phyloP scores from a whole-genome alignment of 306 rosid genomes.

The Comarum palustre region DNA sequence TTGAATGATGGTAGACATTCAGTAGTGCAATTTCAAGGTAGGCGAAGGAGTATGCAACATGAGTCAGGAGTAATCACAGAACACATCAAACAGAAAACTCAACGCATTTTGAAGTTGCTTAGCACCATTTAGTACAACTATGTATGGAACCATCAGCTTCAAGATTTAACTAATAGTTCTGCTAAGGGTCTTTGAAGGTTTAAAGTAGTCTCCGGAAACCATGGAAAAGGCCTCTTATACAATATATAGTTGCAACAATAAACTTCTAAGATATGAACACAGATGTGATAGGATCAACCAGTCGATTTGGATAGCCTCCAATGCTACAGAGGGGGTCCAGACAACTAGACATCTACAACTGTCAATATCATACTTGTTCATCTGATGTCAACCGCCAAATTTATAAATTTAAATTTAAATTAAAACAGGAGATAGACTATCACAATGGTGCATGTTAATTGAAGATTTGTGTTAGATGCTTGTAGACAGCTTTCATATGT shows the following conservation, averaged over 20 bases:
- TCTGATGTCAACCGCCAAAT: background rate
- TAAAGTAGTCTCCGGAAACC: background rate
- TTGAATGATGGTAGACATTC: conserved; percentile 12
- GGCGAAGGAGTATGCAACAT: conserved; percentile 7
- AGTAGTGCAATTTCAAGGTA: background rate
- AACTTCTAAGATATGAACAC: background rate
- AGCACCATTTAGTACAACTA: background rate
- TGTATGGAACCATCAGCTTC: background rate
- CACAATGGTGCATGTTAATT: background rate
- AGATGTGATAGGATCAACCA: conserved; percentile 4
- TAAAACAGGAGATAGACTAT: background rate
- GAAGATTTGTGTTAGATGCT: background rate
- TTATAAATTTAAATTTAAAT: too few relatives aligned
- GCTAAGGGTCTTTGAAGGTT: background rate
- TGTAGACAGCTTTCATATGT: background rate
- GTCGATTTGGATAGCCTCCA: background rate
- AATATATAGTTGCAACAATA: background rate
- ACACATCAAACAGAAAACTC: background rate
- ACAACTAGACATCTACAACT: background rate
- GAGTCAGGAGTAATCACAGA: conserved; percentile 20
- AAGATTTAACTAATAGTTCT: background rate
- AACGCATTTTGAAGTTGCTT: background rate
- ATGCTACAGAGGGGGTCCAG: too few relatives aligned
- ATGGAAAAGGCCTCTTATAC: background rate
- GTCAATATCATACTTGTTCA: background rate